These are phyloP conservation scores for Zizania palustris DNA, from an alignment of 202 grass and related monocot species.

Conservation along the genomic window DNA sequence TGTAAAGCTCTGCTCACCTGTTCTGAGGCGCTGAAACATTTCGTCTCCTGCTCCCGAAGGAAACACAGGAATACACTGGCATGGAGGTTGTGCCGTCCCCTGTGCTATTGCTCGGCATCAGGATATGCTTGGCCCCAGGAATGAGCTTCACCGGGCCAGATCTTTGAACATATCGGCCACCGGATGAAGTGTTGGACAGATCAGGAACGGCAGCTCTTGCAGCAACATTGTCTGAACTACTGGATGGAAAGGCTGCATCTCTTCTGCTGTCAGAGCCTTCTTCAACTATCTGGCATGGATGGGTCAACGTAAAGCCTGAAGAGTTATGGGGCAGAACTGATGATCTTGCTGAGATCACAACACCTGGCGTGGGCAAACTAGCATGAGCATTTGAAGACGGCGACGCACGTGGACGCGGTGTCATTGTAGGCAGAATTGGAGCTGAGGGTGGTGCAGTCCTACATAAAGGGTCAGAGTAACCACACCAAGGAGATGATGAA, in stretches of 20 bases:
- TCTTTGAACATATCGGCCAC: constrained; percentile 33
- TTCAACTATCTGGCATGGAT: constrained; percentile 30
- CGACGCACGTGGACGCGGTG: constrained; percentile 18
- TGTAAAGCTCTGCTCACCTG: constrained; percentile 38
- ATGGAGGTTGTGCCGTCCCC: constrained; percentile 40
- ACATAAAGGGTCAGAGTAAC: constrained; percentile 36
- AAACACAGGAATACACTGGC: constrained; percentile 58
- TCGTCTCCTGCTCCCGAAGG: constrained; percentile 36
- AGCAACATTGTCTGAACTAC: constrained; percentile 27
- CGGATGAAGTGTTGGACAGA: constrained; percentile 30
- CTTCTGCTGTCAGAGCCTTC: constrained; percentile 23
- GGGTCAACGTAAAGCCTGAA: constrained; percentile 9
- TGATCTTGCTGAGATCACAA: constrained; percentile 39
- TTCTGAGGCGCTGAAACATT: constrained; percentile 32
- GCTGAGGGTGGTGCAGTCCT: constrained; percentile 9
- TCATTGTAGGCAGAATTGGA: constrained; percentile 31
- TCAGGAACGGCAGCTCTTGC: constrained; percentile 36
- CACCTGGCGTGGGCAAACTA: constrained; percentile 38
- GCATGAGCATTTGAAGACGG: constrained; percentile 33
- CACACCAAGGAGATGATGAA: constrained; percentile 1
- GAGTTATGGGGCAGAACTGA: constrained; percentile 16
- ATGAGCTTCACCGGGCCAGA: constrained; percentile 62
- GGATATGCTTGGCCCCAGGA: constrained; percentile 62
- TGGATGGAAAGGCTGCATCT: constrained; percentile 23
- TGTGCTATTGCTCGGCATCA: constrained; percentile 55